These are phyloP conservation scores for Diplocarpon rosae DNA, from an alignment of 2,329 filamentous ascomycete genomes.

Conservation along the genomic window DNA sequence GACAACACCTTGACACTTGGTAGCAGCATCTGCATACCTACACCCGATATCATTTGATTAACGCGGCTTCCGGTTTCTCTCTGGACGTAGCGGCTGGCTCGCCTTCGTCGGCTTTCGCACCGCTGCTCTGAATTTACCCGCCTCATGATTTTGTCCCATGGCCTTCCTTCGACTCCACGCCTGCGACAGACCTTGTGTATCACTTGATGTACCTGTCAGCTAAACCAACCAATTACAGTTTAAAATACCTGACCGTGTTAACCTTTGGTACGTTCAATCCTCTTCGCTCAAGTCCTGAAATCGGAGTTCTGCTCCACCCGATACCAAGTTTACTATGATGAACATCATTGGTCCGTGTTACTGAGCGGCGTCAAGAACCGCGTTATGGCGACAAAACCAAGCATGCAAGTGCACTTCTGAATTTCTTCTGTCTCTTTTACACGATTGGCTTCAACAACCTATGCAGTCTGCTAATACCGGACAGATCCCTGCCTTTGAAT, in stretches of 20 bases:
- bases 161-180: no score
- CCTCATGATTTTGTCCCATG: no score
- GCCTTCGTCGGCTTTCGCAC: no score
- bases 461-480: neutral
- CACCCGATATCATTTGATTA: no score
- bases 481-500: no score
- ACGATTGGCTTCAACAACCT: neutral
- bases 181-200: no score
- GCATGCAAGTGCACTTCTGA: slow-evolving; percentile 72
- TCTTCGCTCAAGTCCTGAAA: neutral
- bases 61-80: no score
- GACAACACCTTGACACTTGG: no score
- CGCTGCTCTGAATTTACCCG: no score
- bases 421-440: slow-evolving; percentile 14
- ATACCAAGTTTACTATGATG: slow-evolving; percentile 45
- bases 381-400: slow-evolving; percentile 63
- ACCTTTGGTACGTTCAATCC: neutral
- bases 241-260: neutral
- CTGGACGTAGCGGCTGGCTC: no score
- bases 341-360: slow-evolving; percentile 93
- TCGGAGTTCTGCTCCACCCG: neutral
- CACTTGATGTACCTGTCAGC: no score
- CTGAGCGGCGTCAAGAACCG: slow-evolving; percentile 91
- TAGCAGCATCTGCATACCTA: no score
- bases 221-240: neutral